Evolutionary conservation across 2,329 filamentous ascomycete genomes (phyloP).

Genomic region (Plenodomus biglobosus): DNA sequence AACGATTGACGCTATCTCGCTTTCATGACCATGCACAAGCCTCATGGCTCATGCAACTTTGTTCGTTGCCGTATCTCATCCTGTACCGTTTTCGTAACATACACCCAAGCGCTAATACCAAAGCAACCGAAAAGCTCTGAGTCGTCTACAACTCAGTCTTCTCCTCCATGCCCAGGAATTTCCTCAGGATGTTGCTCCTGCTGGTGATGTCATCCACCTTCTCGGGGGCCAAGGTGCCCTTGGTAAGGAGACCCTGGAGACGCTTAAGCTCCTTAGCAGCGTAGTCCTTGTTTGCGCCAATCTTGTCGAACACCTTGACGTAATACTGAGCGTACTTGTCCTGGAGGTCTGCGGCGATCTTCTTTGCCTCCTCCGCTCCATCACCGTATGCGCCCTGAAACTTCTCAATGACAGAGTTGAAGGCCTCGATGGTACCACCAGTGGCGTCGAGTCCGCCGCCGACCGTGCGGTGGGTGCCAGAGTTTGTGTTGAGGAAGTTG

Average conservation of each 20-base stretch:
- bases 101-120: not conserved
- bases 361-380: conserved; percentile 70
- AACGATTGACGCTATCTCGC: no score
- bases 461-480: conserved; percentile 78
- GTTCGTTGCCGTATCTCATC: not conserved
- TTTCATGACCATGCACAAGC: no score
- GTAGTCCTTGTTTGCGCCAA: conserved; percentile 74
- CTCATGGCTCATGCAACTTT: not conserved
- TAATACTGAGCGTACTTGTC: conserved; percentile 94
- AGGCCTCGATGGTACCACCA: conserved; percentile 78
- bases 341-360: conserved; percentile 66
- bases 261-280: conserved; percentile 83
- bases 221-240: conserved; percentile 79
- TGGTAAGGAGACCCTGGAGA: conserved; percentile 76
- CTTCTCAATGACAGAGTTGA: conserved; percentile 76
- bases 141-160: conserved; percentile 70
- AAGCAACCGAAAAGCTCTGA: not conserved
- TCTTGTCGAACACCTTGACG: conserved; percentile 84
- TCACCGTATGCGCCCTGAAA: conserved; percentile 64
- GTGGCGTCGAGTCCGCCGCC: conserved; percentile 77
- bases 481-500: conserved; percentile 81
- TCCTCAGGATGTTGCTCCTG: conserved; percentile 84
- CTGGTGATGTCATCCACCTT: conserved; percentile 87
- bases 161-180: conserved; percentile 64
- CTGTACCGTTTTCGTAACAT: conserved; percentile 2